Base-by-base conservation (phyloP, 164 flowering plant genomes). In the Stephania yunnanensis region DNA sequence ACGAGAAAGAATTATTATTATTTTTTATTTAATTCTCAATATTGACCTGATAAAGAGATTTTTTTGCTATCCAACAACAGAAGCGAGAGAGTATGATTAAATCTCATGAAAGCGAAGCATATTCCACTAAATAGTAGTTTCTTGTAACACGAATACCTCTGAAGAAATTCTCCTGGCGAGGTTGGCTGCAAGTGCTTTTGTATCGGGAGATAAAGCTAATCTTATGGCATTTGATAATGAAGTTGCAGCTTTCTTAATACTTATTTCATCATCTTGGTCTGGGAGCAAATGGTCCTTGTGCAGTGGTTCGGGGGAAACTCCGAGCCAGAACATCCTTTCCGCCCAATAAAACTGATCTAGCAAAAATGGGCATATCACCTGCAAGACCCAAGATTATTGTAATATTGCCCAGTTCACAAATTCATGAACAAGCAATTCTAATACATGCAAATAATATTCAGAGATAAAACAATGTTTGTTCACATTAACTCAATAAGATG, bases 271-370 rank as follows among this genome's bases (percentile, higher is more conserved):
- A 73, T 76, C 78, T 42, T 71, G 71, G 71, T 90, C 92, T 29
- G 96, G 98, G 79, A 95, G 76, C 81, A 95, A 78, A 66, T 86
- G 75, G 58, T 77, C 78, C 75, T 84, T 86, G 63, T 82, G 83
- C 64, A 95, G 63, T 67, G 99, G 98, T 77, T 88, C 87, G 12
- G 97, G 92, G 42, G 97, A 88, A 76, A 95, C 97, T 78, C 98
- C 99, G 72, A 95, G 93, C 98, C 99, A 95, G 67, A 76, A 87
- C 98, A 93, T 93, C 81, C 88, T 89, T 82, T 95, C 98, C 46
- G 97, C 99, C 99, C 98, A 95, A 72, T 95, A 93, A 81, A 92
- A 92, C 80, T 93, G 99, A 84, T 95, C 98, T 71, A 91, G 83
- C 79, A 95, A 85, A 82, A 93, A 93, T 20, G 99, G 99, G 81